Evolutionary conservation across 2,329 filamentous ascomycete genomes (phyloP).

Genomic region (Cercospora zeae-maydis): DNA sequence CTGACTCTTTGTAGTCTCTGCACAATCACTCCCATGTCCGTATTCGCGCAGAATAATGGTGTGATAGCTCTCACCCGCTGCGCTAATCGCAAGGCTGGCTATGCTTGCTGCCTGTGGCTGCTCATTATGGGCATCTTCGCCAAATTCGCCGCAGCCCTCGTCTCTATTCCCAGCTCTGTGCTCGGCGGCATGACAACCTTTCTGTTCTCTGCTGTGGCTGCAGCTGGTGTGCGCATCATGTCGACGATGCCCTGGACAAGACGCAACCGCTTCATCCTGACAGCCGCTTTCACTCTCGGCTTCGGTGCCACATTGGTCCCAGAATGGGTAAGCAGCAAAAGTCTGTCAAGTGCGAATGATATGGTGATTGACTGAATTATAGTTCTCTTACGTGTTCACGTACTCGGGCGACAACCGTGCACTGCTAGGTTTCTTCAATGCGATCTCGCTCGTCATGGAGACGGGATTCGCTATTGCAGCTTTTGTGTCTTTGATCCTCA

Average conservation of each 20-base stretch:
- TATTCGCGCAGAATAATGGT: conserved; percentile 81
- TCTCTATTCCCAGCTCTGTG: conserved; percentile 62
- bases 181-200: conserved; percentile 64
- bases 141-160: conserved; percentile 76
- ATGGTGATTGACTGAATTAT: neutral
- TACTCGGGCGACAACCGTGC: conserved; percentile 65
- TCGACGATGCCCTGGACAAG: conserved; percentile 69
- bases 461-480: conserved; percentile 72
- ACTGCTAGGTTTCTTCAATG: conserved; percentile 70
- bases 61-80: conserved; percentile 79
- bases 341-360: neutral
- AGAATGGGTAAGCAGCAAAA: conserved; percentile 24
- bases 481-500: conserved; percentile 68
- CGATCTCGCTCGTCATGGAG: conserved; percentile 49
- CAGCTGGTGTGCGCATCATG: conserved; percentile 75
- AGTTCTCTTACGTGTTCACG: conserved; percentile 60
- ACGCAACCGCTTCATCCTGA: conserved; percentile 77
- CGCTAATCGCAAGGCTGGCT: conserved; percentile 76
- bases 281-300: conserved; percentile 68
- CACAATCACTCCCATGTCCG: conserved; percentile 76
- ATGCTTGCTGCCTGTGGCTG: conserved; percentile 72
- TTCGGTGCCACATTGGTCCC: conserved; percentile 54
- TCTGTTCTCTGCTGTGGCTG: conserved; percentile 71
- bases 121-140: conserved; percentile 77
- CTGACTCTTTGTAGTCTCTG: conserved; percentile 47